Base-by-base conservation (phyloP, 768 basidiomycete species). In the Crepidotus variabilis region DNA sequence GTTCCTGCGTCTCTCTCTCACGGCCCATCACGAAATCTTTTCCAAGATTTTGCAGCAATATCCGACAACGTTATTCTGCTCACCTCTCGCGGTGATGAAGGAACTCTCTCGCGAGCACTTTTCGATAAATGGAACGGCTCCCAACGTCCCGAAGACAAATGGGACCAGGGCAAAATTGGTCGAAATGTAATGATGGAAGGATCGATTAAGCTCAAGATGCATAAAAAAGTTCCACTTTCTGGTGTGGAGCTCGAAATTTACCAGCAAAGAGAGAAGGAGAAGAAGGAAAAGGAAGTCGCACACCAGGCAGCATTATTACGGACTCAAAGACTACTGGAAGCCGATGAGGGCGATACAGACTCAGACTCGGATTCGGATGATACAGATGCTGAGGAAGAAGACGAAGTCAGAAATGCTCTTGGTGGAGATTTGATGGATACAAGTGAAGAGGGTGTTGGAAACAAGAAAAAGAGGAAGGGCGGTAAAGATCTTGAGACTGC, bases 1-100 rank as follows among this genome's bases (percentile, higher is more conserved):
- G 89, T 96, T 23, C 97, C 97, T 1, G 87, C 92, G 1, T 92
- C 92, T 2, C 78, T 99, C 49, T 95, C 94, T 0, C 90, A 98
- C 64, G 96, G 96, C 1, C 88, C 92, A 8, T 95, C 94, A 0
- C 84, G 97, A 47, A 78, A 83, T 33, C 70, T 98, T 2, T 98
- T 99, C 68, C 80, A 85, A 14, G 84, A 92, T 52, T 94, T 98
- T 71, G 93, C 94, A 2, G 78, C 84, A 6, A 80, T 87, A 4
- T 84, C 88, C 0, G 88, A 88, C 58, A 96, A 96, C 61, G 87
- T 97, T 52, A 81, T 99, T 28, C 77, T 99, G 2, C 81, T 98
- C 43, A 97, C 96, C 0, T 78, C 81, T 3, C 80, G 87, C 32
- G 81, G 88, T 34, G 89, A 94, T 62, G 86, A 89, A 50, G 88